Percentiles rank a stretch among this genome's conserved stretches.
Conservation (phyloP, 768 basidiomycete genomes). For the Kwoniella botswanensis region DNA sequence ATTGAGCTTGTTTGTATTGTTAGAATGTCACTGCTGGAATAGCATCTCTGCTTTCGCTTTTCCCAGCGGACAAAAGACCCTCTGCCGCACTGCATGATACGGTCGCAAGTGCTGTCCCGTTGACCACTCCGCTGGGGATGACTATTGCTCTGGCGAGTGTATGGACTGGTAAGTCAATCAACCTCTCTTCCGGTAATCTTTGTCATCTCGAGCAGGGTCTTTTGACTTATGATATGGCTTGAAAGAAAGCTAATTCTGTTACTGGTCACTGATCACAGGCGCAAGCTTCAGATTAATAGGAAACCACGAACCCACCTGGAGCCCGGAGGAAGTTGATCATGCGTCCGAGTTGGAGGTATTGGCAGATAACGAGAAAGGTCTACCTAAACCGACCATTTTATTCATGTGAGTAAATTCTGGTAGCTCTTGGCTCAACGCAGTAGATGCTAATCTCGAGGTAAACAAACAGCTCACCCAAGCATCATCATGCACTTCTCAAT, state of each 20-base stretch:
- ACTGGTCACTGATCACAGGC: too few species aligned
- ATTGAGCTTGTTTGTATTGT: conserved; percentile 10
- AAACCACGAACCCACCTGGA: conserved; percentile 24
- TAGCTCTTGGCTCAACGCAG: conserved; percentile 4
- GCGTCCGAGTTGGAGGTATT: conserved; percentile 34
- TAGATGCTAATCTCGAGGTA: not conserved
- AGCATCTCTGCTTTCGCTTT: conserved; percentile 73
- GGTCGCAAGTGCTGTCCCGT: conserved; percentile 72
- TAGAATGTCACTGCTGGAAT: conserved; percentile 84
- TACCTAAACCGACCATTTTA: conserved; percentile 69
- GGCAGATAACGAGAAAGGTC: conserved; percentile 18
- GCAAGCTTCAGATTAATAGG: conserved; percentile 51
- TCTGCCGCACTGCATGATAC: conserved; percentile 72
- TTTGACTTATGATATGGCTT: too few species aligned
- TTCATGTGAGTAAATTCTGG: conserved; percentile 61
- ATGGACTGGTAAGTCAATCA: conserved; percentile 43
- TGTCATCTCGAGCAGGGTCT: too few species aligned
- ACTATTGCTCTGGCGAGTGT: conserved; percentile 76
- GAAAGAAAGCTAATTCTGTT: too few species aligned
- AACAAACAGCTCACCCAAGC: conserved; percentile 61
- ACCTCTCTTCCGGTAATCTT: too few species aligned
- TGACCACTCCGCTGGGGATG: conserved; percentile 79
- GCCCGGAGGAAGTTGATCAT: conserved; percentile 32
- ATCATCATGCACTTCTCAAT: conserved; percentile 66
- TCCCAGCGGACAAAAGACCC: conserved; percentile 70